Conservation (phyloP, 805 yeast species). For the Candida sakaeoensis region DNA sequence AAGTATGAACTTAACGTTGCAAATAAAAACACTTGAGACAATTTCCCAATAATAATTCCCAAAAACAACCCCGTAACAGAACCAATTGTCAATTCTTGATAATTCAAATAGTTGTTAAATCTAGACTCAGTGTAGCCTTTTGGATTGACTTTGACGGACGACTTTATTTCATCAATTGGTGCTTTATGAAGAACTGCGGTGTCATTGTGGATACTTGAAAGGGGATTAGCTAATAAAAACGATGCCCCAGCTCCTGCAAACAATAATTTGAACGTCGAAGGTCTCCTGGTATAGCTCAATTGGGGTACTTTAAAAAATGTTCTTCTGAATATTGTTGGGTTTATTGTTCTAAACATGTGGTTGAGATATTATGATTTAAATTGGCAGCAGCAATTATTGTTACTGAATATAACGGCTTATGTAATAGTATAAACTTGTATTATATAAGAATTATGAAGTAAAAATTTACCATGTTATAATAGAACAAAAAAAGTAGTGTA, state of each 20-base stretch:
- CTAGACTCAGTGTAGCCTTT: constrained; percentile 13
- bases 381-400: neutral
- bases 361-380: neutral
- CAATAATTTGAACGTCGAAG: constrained; percentile 8
- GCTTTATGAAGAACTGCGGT: constrained; percentile 4
- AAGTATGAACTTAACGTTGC: constrained; percentile 44
- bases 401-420: no score
- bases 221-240: constrained; percentile 2
- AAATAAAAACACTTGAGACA: constrained; percentile 51
- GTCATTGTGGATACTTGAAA: constrained; percentile 6
- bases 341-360: constrained; percentile 1
- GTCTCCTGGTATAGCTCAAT: neutral
- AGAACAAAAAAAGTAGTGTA: neutral
- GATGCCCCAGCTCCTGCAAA: constrained; percentile 8
- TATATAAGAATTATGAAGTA: neutral
- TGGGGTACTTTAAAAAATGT: neutral
- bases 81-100: constrained; percentile 61
- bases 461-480: neutral
- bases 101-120: constrained; percentile 49
- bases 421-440: no score
- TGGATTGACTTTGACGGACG: constrained; percentile 3
- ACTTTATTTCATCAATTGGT: constrained; percentile 4
- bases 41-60: constrained; percentile 60
- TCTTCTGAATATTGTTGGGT: constrained; percentile 1
- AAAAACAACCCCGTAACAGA: constrained; percentile 56